phyloP scores from a whole-genome alignment of 2,329 filamentous ascomycete genomes.

The Diaporthe velutina region DNA sequence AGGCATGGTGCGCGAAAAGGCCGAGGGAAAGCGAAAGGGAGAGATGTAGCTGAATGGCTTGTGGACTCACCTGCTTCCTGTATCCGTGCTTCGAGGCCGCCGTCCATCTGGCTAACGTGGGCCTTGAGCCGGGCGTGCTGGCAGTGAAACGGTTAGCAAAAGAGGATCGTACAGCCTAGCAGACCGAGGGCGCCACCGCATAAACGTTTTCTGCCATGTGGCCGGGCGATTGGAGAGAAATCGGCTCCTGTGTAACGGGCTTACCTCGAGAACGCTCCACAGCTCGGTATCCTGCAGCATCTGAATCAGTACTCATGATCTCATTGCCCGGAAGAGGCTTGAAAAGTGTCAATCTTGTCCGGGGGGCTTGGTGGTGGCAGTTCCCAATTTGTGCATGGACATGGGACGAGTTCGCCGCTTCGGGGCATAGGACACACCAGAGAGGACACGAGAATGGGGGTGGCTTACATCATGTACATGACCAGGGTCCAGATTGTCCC shows the following conservation, averaged over 20 bases:
- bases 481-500: slow-evolving; percentile 95
- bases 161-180: slow-evolving; percentile 52
- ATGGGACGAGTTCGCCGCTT: slow-evolving; percentile 9
- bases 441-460: neutral
- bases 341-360: slow-evolving; percentile 25
- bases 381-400: slow-evolving; percentile 18
- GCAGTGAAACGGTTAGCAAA: slow-evolving; percentile 39
- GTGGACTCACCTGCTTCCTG: slow-evolving; percentile 87
- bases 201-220: slow-evolving; percentile 40
- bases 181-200: slow-evolving; percentile 42
- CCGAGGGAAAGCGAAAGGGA: slow-evolving; percentile 48
- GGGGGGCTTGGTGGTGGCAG: slow-evolving; percentile 10
- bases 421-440: neutral
- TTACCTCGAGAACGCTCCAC: slow-evolving; percentile 89
- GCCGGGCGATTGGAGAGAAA: slow-evolving; percentile 40
- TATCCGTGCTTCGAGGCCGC: slow-evolving; percentile 89
- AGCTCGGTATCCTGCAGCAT: slow-evolving; percentile 81
- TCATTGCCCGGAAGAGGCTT: slow-evolving; percentile 23
- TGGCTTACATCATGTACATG: slow-evolving; percentile 80
- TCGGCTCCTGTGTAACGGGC: slow-evolving; percentile 52
- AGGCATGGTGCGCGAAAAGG: slow-evolving; percentile 38
- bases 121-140: slow-evolving; percentile 93
- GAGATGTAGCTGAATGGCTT: slow-evolving; percentile 34
- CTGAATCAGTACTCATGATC: slow-evolving; percentile 39
- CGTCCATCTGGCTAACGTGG: slow-evolving; percentile 87